Evolutionary conservation across 345 rosid genomes (phyloP).

Genomic region (Citrus sinensis): DNA sequence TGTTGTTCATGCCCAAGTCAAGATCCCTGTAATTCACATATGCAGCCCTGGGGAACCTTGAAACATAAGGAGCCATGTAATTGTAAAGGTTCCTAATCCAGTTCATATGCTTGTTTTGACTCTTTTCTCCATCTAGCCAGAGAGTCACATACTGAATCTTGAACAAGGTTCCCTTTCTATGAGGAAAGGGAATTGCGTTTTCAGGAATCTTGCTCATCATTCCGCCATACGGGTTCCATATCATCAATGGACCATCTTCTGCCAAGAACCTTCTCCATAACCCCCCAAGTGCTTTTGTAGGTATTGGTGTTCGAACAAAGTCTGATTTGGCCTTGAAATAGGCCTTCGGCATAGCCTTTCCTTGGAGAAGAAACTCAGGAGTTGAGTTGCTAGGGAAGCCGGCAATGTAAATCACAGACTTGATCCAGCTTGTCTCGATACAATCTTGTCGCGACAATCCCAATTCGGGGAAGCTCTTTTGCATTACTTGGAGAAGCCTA

Average conservation of each 20-base stretch:
- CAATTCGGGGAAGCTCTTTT: conserved; percentile 33
- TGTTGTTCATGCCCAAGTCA: conserved; percentile 9
- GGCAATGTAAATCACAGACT: conserved; percentile 9
- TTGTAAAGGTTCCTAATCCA: conserved; percentile 16
- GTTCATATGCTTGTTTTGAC: conserved; percentile 5
- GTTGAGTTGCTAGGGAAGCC: conserved; percentile 22
- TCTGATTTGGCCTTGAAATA: conserved; percentile 45
- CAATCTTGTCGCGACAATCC: conserved; percentile 30
- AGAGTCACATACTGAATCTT: conserved; percentile 18
- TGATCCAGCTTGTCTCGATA: conserved; percentile 37
- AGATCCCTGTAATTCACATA: conserved; percentile 34
- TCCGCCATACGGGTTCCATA: conserved; percentile 30
- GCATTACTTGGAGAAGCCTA: conserved; percentile 25
- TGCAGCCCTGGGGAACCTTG: conserved; percentile 24
- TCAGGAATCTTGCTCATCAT: conserved; percentile 29
- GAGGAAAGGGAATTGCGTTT: conserved; percentile 25
- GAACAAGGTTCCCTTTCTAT: conserved; percentile 24
- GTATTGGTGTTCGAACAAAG: conserved; percentile 29
- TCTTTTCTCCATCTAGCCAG: conserved; percentile 13
- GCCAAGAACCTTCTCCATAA: conserved; percentile 24
- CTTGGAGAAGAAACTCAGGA: conserved; percentile 30
- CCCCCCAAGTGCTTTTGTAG: conserved; percentile 22
- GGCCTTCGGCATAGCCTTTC: conserved; percentile 13
- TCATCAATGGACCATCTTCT: conserved; percentile 15
- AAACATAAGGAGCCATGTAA: conserved; percentile 26